These are phyloP conservation scores for Drechslerella stenobrocha DNA, from an alignment of 2,329 filamentous ascomycete species.

Conservation along the genomic window DNA sequence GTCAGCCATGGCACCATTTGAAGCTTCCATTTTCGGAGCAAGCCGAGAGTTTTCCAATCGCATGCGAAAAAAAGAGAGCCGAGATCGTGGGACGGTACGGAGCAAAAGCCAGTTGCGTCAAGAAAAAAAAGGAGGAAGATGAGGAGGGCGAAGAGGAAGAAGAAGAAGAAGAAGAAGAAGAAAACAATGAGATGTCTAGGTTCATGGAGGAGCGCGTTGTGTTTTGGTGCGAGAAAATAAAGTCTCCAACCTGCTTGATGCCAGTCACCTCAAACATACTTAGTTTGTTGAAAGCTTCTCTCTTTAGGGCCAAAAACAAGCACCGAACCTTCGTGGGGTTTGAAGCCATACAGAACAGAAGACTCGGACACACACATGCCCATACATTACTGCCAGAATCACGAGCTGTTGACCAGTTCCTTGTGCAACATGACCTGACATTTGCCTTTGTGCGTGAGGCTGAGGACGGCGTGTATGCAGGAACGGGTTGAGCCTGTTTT, in stretches of 20 bases:
- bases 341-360: neutral
- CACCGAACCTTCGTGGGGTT: too few species aligned
- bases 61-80: too few species aligned
- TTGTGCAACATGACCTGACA: conserved; percentile 47
- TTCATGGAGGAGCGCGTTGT: conserved; percentile 24
- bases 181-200: conserved; percentile 36
- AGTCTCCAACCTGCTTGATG: too few species aligned
- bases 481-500: conserved; percentile 42
- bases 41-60: conserved; percentile 31
- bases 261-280: conserved; percentile 1
- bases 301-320: too few species aligned
- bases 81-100: conserved; percentile 13
- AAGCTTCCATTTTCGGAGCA: conserved; percentile 36
- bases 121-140: conserved; percentile 40
- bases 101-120: conserved; percentile 21
- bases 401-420: conserved; percentile 38
- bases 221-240: too few species aligned
- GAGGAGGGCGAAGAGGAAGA: conserved; percentile 13
- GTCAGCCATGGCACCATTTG: neutral
- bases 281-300: too few species aligned
- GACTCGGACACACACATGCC: conserved; percentile 1
- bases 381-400: conserved; percentile 27
- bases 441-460: conserved; percentile 44
- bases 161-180: conserved; percentile 21
- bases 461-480: conserved; percentile 46